Evolutionary conservation across 225 moss, liverwort and hornwort species (phyloP), one percentile per base, ranked within the genome.

Genomic region (Asterella californica): DNA sequence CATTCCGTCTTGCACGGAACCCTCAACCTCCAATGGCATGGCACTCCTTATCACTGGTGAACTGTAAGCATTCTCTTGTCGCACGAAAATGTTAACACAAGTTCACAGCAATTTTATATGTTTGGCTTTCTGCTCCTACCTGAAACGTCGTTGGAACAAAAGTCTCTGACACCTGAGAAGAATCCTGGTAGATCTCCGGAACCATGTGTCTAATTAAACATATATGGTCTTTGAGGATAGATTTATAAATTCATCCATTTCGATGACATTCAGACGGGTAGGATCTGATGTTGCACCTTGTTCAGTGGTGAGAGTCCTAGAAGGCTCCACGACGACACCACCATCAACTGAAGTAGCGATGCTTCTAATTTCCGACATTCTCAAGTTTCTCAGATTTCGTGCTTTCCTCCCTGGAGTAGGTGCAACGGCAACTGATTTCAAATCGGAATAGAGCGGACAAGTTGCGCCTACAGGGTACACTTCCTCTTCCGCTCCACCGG

Each of bases 381-480:
- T 66, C 18, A 25, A 32, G n/a, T 30, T 57, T 68, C 62, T 70
- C 62, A 80, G 37, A n/a, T 33, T 54, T 48, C 24, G 27, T 12
- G 50, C 49, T 33, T 61, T 22, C 27, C 53, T 52, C 27, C 52
- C 29, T 66, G 22, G 50, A 45, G 79, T 65, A 27, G 82, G 71
- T 34, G 78, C 59, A 30, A 80, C 57, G n/a, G 63, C 15, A 50
- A 82, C 62, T 10, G 74, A 75, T 45, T 73, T 53, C 77, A 72
- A 78, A 80, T 78, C 80, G 15, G 83, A 79, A 50, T 83, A 85
- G 32, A 80, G 75, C 29, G 82, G 82, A 74, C 84, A 84, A 57
- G 68, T 82, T 30, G 78, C 84, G 25, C 70, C 78, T 18, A 77
- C 61, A 46, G 76, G n/a, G 37, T 29, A 67, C 34, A 65, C 71